phyloP scores from a whole-genome alignment of 2,329 filamentous ascomycete species.

The Cryphonectria parasitica region DNA sequence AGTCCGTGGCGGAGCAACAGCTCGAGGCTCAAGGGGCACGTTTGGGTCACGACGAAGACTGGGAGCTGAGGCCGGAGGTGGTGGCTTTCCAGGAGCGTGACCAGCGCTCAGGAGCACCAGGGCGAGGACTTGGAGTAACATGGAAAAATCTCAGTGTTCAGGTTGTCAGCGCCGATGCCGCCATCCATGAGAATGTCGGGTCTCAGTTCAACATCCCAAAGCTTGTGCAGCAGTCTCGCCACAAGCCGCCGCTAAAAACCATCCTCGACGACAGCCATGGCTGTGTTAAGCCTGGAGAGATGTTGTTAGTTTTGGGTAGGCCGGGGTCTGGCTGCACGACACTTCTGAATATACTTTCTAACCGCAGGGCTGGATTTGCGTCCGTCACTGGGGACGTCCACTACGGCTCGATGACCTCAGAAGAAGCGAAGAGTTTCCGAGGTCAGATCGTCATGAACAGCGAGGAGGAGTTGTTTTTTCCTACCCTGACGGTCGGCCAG shows the following conservation, averaged over 20 bases:
- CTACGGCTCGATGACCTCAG: slow-evolving; percentile 55
- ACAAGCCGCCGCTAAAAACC: slow-evolving; percentile 63
- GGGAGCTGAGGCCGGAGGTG: slow-evolving; percentile 54
- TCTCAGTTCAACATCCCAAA: slow-evolving; percentile 62
- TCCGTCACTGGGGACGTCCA: slow-evolving; percentile 61
- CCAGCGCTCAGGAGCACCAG: slow-evolving; percentile 49
- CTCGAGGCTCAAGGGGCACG: neutral
- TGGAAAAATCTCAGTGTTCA: slow-evolving; percentile 68
- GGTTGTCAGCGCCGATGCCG: slow-evolving; percentile 63
- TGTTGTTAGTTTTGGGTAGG: slow-evolving; percentile 70
- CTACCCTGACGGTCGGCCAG: slow-evolving; percentile 64
- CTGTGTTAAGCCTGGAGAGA: slow-evolving; percentile 73
- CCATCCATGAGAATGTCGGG: slow-evolving; percentile 67
- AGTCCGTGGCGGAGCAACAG: neutral
- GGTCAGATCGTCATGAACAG: slow-evolving; percentile 55
- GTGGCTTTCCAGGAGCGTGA: slow-evolving; percentile 48
- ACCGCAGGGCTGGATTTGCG: slow-evolving; percentile 63
- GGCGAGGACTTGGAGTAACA: slow-evolving; percentile 62
- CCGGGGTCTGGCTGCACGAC: slow-evolving; percentile 57
- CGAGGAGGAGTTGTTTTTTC: slow-evolving; percentile 57
- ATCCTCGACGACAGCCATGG: slow-evolving; percentile 69
- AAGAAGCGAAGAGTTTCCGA: slow-evolving; percentile 41
- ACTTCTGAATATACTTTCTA: slow-evolving; percentile 70
- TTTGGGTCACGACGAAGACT: slow-evolving; percentile 32
- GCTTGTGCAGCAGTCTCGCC: slow-evolving; percentile 55